Percentiles rank a stretch among this genome's conserved stretches.
Conservation (phyloP, 306 rosid genomes). For the Biancaea sappan region DNA sequence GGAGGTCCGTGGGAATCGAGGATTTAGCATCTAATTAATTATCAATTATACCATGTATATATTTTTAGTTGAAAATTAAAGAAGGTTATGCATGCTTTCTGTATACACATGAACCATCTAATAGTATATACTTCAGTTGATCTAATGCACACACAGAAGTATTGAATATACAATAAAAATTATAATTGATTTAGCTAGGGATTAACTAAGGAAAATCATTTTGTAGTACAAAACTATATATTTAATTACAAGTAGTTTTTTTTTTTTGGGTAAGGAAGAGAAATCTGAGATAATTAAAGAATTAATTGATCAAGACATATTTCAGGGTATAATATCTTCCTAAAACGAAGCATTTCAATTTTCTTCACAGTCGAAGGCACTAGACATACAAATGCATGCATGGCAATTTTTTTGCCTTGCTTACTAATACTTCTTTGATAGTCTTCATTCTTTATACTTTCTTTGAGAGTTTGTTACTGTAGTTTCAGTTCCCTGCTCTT, state of each 20-base stretch:
- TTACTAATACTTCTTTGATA: neutral
- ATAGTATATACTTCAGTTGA: neutral
- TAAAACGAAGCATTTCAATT: conserved; percentile 13
- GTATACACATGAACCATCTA: neutral
- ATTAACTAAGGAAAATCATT: neutral
- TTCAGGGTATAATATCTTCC: conserved; percentile 9
- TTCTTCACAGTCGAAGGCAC: conserved; percentile 9
- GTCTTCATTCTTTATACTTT: neutral
- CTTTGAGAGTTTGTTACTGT: too few species aligned
- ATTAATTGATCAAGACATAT: neutral
- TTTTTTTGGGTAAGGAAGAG: too few species aligned
- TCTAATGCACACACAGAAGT: neutral
- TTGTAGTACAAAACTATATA: neutral
- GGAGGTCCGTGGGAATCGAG: neutral
- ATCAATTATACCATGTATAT: neutral
- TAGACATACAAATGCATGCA: neutral
- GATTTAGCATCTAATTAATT: neutral
- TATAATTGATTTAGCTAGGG: neutral
- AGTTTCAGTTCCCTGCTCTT: neutral
- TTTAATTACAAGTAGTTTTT: neutral
- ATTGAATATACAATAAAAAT: too few species aligned
- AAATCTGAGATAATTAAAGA: neutral
- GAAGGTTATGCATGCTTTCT: neutral
- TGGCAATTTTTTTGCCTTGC: too few species aligned
- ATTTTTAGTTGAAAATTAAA: neutral